Percentiles rank a stretch among this genome's conserved stretches.
phyloP scores from a whole-genome alignment of 768 basidiomycete species.

The Mycena haematopus region DNA sequence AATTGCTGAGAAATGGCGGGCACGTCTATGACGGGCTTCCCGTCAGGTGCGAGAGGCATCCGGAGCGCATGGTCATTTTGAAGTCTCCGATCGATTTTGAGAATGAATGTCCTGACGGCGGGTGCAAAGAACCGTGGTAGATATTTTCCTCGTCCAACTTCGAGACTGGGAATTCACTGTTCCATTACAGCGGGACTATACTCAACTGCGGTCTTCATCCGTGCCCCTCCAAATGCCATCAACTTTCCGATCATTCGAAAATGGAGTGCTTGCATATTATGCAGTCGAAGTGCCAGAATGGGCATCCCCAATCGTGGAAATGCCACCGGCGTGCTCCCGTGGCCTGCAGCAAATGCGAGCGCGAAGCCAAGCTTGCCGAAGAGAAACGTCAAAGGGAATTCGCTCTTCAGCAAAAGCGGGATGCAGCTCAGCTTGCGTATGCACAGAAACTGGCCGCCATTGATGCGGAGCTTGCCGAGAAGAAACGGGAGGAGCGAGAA shows the following conservation, averaged over 20 bases:
- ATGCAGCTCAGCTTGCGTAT: constrained; percentile 43
- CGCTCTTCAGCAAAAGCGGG: constrained; percentile 45
- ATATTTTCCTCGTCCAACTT: constrained; percentile 22
- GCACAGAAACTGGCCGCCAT: constrained; percentile 43
- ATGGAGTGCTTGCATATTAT: constrained; percentile 52
- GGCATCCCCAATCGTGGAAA: constrained; percentile 50
- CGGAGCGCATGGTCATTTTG: constrained; percentile 45
- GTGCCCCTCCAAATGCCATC: constrained; percentile 70
- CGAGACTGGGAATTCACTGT: neutral
- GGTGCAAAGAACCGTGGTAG: constrained; percentile 67
- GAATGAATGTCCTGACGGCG: constrained; percentile 61
- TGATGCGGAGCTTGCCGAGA: constrained; percentile 42
- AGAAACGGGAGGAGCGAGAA: constrained; percentile 41
- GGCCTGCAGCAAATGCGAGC: constrained; percentile 45
- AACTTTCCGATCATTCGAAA: constrained; percentile 58
- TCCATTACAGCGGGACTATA: constrained; percentile 47
- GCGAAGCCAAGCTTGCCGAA: constrained; percentile 44
- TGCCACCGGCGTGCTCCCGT: constrained; percentile 43
- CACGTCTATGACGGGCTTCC: constrained; percentile 69
- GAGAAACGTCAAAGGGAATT: constrained; percentile 42
- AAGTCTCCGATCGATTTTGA: constrained; percentile 56
- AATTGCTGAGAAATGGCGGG: constrained; percentile 45
- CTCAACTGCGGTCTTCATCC: constrained; percentile 59
- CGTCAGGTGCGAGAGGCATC: constrained; percentile 62
- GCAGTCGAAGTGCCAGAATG: constrained; percentile 46